phyloP scores from a whole-genome alignment of 139 green algal genomes.

The Chlorella sorokiniana region DNA sequence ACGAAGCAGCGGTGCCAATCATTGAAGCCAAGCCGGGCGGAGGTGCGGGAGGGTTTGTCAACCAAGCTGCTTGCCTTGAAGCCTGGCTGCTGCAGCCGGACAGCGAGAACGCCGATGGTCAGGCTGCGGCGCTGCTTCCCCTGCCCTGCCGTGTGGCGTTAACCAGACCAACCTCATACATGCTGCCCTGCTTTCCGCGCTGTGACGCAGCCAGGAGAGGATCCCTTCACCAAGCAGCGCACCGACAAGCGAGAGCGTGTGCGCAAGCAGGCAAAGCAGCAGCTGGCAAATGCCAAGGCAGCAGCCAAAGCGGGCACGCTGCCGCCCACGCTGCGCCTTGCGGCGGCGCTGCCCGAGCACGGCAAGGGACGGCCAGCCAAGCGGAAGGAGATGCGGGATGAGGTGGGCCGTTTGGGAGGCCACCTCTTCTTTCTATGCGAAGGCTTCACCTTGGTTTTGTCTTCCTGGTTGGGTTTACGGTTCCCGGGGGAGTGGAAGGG shows the following conservation, averaged over 20 bases:
- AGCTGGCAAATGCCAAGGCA: constrained; percentile 83
- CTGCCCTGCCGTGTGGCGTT: too few relatives aligned
- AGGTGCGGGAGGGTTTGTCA: constrained; percentile 43
- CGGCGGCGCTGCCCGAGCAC: constrained; percentile 68
- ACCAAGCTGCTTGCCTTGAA: background rate
- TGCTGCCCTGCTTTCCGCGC: background rate
- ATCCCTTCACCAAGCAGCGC: constrained; percentile 84
- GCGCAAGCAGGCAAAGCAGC: constrained; percentile 67
- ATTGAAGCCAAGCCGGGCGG: constrained; percentile 85
- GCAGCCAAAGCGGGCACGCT: constrained; percentile 60
- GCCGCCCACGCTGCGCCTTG: constrained; percentile 78
- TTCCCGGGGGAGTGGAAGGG: too few relatives aligned
- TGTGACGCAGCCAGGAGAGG: constrained; percentile 70
- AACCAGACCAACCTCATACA: too few relatives aligned
- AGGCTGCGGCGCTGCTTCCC: background rate
- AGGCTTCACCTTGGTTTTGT: too few relatives aligned
- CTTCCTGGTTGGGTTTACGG: too few relatives aligned
- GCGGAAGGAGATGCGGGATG: constrained; percentile 71
- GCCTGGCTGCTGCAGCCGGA: background rate
- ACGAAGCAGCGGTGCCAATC: constrained; percentile 84
- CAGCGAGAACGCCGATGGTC: background rate
- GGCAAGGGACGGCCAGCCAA: constrained; percentile 62
- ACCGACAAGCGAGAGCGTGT: constrained; percentile 81
- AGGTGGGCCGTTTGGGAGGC: too few relatives aligned
- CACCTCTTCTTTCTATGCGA: too few relatives aligned